These are phyloP conservation scores for Phytophthora podocarpi DNA, from an alignment of 352 stramenopile genomes.

Conservation along the genomic window DNA sequence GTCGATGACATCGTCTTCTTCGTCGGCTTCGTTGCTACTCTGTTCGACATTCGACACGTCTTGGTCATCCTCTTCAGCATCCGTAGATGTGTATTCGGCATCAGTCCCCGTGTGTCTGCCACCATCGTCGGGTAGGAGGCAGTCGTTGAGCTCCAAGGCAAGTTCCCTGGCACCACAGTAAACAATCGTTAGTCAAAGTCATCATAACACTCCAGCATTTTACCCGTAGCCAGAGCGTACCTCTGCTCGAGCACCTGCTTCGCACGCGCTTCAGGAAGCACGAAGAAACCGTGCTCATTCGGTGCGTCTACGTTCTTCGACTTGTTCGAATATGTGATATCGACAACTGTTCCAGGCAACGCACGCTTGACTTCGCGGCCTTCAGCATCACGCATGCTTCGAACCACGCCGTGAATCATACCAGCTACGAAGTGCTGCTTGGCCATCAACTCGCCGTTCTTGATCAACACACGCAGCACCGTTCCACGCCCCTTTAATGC, in stretches of 20 bases:
- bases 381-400: conserved; percentile 62
- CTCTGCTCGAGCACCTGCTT: conserved; percentile 80
- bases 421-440: conserved; percentile 84
- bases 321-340: conserved; percentile 84
- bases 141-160: conserved; percentile 73
- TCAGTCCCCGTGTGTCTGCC: conserved; percentile 1
- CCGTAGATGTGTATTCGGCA: conserved; percentile 23
- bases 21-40: background rate
- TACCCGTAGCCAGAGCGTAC: conserved; percentile 29
- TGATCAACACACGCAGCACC: conserved; percentile 76
- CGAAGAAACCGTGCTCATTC: conserved; percentile 84
- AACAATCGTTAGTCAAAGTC: background rate
- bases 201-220: background rate
- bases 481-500: conserved; percentile 67
- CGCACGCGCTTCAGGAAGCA: conserved; percentile 57
- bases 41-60: conserved; percentile 11
- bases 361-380: conserved; percentile 57
- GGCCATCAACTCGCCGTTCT: conserved; percentile 58
- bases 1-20: conserved; percentile 36
- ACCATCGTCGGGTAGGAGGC: conserved; percentile 42
- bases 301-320: conserved; percentile 84
- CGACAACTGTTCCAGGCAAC: conserved; percentile 71
- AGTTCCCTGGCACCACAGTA: conserved; percentile 52
- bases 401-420: conserved; percentile 87
- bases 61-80: background rate